Base-by-base conservation (phyloP, 2,329 filamentous ascomycete genomes). In the Madurella fahalii region DNA sequence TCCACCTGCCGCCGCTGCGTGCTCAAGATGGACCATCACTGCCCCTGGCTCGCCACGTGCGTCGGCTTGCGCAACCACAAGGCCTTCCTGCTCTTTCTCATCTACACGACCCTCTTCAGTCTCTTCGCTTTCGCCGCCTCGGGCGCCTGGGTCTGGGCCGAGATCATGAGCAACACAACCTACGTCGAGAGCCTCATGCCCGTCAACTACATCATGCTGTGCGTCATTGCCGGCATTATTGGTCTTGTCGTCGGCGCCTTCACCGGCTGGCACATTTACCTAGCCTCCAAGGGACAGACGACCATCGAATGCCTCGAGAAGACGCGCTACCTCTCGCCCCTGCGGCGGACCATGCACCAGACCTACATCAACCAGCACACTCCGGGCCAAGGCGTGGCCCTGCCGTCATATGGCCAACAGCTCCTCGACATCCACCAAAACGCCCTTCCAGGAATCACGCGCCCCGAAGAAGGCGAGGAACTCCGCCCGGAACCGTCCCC, bases 1-100 rank as follows among this genome's bases (percentile, higher is more conserved):
- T 95, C 90, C 11, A 95, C 91, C 4, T 99, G 94, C 74, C 84
- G 87, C 63, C 87, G 88, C 66, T 99, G 94, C 70, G 92, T 99
- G 25, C 79, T 99, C 70, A 99, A 99, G 78, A 99, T 99, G 94
- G 94, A 99, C 69, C 94, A 99, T 71, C 94, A 99, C 74, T 99
- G 94, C 70, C 94, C 94, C 15, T 99, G 94, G 94, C 80, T 99
- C 47, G 93, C 94, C 30, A 96, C 90, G 4, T 99, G 94, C 71
- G 89, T 99, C 56, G 94, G 94, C 17, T 77, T 99, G 60, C 84
- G 84, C 67, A 99, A 99, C 73, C 95, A 96, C 78, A 99, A 99
- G 74, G 81, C 92, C 0, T 99, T 99, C 68, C 71, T 99, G 50
- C 80, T 97, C 2, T 99, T 97, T 70, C 78, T 99, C 25, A 81